Evolutionary conservation across 1,139 yeast genomes (phyloP), one percentile per base, ranked within the genome.

Genomic region (Candida dubliniensis): DNA sequence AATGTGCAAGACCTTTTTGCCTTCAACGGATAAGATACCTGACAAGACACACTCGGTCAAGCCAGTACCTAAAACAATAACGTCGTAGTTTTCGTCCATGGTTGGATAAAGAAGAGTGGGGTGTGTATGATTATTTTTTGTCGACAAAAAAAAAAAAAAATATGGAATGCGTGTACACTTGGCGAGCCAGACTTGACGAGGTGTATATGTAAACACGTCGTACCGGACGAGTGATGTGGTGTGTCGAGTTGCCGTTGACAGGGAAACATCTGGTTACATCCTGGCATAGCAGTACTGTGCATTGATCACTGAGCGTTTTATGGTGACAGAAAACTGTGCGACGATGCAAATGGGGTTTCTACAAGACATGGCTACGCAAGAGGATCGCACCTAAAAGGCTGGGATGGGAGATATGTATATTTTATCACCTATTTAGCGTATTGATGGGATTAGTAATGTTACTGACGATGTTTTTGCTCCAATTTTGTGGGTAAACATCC

Each of bases 201-300:
- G n/a, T n/a, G n/a, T n/a, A n/a, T n/a, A n/a, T n/a, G n/a, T n/a
- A n/a, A n/a, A n/a, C n/a, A n/a, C n/a, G n/a, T n/a, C n/a, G n/a
- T n/a, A n/a, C n/a, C n/a, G n/a, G n/a, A n/a, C n/a, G n/a, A n/a
- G n/a, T n/a, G n/a, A 87, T 53, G 74, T 74, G 41, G 88, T 77
- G 45, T 10, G 93, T 79, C 91, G 96, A 93, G 48, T 84, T 83
- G 8, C 99, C 99, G 51, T 74, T 77, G 47, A 90, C 81, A 18
- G 99, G 99, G 79, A 90, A 93, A 60, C 95, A 87, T 62, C 99
- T 79, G 14, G 99, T 93, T 41, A 93, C 96, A 61, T 93, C 99
- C 91, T 77, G 4, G 96, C 93, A 64, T 93, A 93, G 59, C 89
- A 81, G n/a, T n/a, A n/a, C n/a, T n/a, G n/a, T n/a, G n/a, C n/a